Evolutionary conservation across 2,329 filamentous ascomycete genomes (phyloP), one percentile per base, ranked within the genome.

Genomic region (Elsinoe batatas): DNA sequence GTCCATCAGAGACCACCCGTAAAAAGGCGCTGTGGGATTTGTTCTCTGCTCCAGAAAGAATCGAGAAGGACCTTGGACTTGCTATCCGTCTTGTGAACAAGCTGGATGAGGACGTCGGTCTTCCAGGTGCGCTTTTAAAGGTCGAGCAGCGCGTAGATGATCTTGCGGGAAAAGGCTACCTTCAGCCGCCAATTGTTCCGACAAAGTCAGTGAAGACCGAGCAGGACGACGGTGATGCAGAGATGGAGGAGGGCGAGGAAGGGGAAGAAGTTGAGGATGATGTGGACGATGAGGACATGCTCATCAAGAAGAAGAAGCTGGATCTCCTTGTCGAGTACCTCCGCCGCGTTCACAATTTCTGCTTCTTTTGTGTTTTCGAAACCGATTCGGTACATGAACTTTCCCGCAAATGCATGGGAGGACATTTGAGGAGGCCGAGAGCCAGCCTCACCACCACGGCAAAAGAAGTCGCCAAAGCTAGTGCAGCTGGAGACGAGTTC

Each of bases 291-390:
- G 89, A 95, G 66, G 89, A 96, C 38, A 76, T 96, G 37, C 71
- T 96, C 55, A 80, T 84, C 38, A 93, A 95, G 77, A 97, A 97
- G 80, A 97, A 98, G 77, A 91, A 93, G 66, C 81, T 98, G 50
- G 93, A 98, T 71, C 77, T 98, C 35, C 79, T 95, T 69, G 93
- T 97, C 54, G 93, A 98, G 72, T 98, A 98, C 69, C 79, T 98
- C 58, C 89, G 93, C 53, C 85, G 93, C 13, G 93, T 98, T 53
- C 95, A 94, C 78, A 96, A 93, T 72, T 97, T 98, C 74, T 98
- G 93, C 75, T 96, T 98, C 77, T 98, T 97, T 76, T 98, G 93
- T 69, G 94, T 98, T 4, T 97, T 98, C 63, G 93, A 98, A 72
- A 93, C 90, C 66, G 93, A 98, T 70, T 97, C 91, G 0, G 85